Conservation (phyloP, 768 basidiomycete genomes). For the Boletellus ananiceps region DNA sequence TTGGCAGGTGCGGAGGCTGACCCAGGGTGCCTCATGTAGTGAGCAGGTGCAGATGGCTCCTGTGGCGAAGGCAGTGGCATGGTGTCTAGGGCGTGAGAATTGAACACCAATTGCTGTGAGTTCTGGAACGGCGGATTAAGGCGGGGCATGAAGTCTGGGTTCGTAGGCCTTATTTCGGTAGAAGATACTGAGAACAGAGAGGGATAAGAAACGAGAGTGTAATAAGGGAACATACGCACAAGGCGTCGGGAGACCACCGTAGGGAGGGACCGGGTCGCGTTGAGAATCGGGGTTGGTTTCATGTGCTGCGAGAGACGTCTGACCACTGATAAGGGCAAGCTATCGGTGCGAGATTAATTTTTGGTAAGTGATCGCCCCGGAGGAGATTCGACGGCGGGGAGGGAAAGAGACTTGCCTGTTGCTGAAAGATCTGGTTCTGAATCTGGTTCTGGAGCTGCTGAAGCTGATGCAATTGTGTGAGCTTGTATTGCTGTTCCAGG, state of each 20-base stretch:
- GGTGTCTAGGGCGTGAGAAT: constrained; percentile 23
- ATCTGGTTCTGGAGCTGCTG: constrained; percentile 81
- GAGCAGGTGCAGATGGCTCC: constrained; percentile 26
- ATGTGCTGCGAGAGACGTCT: constrained; percentile 32
- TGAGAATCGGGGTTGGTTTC: constrained; percentile 33
- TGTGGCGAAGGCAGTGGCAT: constrained; percentile 29
- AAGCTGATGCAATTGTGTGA: constrained; percentile 71
- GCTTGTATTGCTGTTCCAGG: constrained; percentile 73
- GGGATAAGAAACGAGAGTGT: constrained; percentile 10
- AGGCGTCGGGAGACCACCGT: constrained; percentile 63
- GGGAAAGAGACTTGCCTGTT: constrained; percentile 56
- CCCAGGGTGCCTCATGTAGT: constrained; percentile 35
- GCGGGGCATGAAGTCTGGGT: constrained; percentile 57
- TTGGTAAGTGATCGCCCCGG: constrained; percentile 2
- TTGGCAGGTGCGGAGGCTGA: constrained; percentile 68
- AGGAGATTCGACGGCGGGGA: constrained; percentile 3
- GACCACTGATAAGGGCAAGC: constrained; percentile 67
- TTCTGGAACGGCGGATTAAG: constrained; percentile 48
- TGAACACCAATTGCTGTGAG: constrained; percentile 25
- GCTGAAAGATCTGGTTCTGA: constrained; percentile 84
- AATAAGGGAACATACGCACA: constrained; percentile 37
- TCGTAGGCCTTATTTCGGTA: constrained; percentile 58
- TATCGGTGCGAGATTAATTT: constrained; percentile 25
- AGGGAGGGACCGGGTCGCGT: constrained; percentile 33
- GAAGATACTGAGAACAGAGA: constrained; percentile 47